phyloP scores from a whole-genome alignment of 2,329 filamentous ascomycete species.

The Ceratocystis lukuohia region DNA sequence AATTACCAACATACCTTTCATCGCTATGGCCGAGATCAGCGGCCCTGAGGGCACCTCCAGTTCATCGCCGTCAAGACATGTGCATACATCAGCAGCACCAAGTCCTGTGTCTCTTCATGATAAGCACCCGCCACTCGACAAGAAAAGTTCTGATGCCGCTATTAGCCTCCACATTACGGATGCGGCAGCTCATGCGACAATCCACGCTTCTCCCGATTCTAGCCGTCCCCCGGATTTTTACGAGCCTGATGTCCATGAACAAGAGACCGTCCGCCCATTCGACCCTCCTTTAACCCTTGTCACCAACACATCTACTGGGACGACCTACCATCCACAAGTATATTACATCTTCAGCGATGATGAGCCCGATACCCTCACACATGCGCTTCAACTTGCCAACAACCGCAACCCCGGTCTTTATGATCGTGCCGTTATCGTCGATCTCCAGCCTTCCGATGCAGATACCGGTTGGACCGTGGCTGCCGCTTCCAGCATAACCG shows the following conservation, averaged over 20 bases:
- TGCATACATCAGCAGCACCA: background rate
- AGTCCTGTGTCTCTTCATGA: background rate
- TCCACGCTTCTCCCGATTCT: background rate
- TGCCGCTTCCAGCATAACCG: conserved; percentile 57
- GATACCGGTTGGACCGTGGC: conserved; percentile 41
- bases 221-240: background rate
- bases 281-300: conserved; percentile 59
- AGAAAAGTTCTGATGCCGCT: background rate
- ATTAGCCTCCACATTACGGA: background rate
- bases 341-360: conserved; percentile 93
- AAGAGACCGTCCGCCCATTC: conserved; percentile 11
- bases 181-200: background rate
- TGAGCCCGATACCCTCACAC: conserved; percentile 60
- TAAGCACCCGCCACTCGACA: background rate
- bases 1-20: background rate
- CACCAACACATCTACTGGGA: conserved; percentile 57
- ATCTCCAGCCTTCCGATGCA: conserved; percentile 33
- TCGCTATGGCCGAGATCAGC: conserved; percentile 2
- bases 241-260: background rate
- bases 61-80: background rate
- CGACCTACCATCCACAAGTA: conserved; percentile 65
- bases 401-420: conserved; percentile 20
- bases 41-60: background rate
- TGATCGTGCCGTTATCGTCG: conserved; percentile 41
- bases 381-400: conserved; percentile 36